Base-by-base conservation (phyloP, 2,329 filamentous ascomycete genomes). In the Xylaria sp. region DNA sequence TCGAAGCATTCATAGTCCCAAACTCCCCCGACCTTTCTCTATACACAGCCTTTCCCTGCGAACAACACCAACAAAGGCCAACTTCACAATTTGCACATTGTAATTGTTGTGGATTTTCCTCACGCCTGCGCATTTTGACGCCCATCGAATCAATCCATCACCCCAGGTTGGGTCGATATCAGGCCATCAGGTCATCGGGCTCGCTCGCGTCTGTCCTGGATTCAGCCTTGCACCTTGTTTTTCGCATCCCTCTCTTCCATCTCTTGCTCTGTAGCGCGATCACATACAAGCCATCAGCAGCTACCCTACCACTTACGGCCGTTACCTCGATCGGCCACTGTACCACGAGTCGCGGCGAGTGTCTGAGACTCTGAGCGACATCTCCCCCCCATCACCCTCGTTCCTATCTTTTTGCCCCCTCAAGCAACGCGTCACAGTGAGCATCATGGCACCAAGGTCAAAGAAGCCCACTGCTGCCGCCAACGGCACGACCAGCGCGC, bases 61-160 rank as follows among this genome's bases (percentile, higher is more conserved):
- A 60, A 60, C 56, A 59, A 51, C 49, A 22, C 54, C 63, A 31
- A 65, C 55, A 70, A 55, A 67, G 42, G 17, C 20, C 17, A 9
- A 20, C 25, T 20, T 29, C 22, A 38, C 9, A 31, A 11, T 51
- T 44, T 45, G 13, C 38, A 17, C 29, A 38, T 53, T 62, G 51
- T 44, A 11, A 3, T 5, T n/a, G 31, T 50, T 50, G 39, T 44
- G 10, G 20, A 57, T 33, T 20, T 5, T 33, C 36, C 15, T 65
- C 6, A 33, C 25, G 9, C 33, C 15, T 31, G 38, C 42, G 9
- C 44, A 29, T 3, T n/a, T 50, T 15, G 9, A 33, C 6, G 9
- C 10, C n/a, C 3, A 10, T 59, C 31, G 51, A 58, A 62, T 47
- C 44, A 27, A 29, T 29, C 22, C 17, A 29, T 31, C 22, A 13